phyloP scores from a whole-genome alignment of 192 early-diverging fungal genomes.

The Linnemannia elongata region DNA sequence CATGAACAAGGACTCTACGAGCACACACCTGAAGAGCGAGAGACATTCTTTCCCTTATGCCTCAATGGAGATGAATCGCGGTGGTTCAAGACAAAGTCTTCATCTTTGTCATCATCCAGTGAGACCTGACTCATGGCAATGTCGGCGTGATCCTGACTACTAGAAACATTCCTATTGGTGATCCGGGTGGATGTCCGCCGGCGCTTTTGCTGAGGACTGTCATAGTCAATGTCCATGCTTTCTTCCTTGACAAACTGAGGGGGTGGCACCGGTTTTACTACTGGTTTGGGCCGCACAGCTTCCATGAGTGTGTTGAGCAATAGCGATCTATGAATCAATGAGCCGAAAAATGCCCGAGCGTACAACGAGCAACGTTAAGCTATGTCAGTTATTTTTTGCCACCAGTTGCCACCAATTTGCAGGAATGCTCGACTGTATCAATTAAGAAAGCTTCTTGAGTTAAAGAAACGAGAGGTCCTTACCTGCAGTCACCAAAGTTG shows the following conservation, averaged over 20 bases:
- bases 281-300: not conserved
- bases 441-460: not conserved
- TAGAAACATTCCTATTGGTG: not conserved
- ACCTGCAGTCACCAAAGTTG: slow-evolving; percentile 49
- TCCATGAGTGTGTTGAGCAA: slow-evolving; percentile 26
- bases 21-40: slow-evolving; percentile 11
- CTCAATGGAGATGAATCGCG: slow-evolving; percentile 1
- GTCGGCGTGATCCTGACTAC: slow-evolving; percentile 9
- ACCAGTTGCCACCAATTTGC: slow-evolving; percentile 49
- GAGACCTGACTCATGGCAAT: not conserved
- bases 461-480: not conserved
- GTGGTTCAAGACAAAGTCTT: slow-evolving; percentile 22
- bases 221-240: slow-evolving; percentile 38
- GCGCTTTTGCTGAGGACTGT: slow-evolving; percentile 25
- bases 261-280: not conserved
- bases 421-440: not conserved
- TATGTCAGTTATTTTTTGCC: not conserved
- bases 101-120: slow-evolving; percentile 32
- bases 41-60: slow-evolving; percentile 29
- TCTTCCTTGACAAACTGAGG: not conserved
- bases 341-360: not conserved
- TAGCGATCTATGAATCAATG: slow-evolving; percentile 7
- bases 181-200: slow-evolving; percentile 41
- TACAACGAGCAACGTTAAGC: not conserved
- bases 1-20: not conserved